Evolutionary conservation across 1,284 basidiomycete genomes (phyloP), one percentile per base, ranked within the genome.

Genomic region (Pseudozyma pruni): DNA sequence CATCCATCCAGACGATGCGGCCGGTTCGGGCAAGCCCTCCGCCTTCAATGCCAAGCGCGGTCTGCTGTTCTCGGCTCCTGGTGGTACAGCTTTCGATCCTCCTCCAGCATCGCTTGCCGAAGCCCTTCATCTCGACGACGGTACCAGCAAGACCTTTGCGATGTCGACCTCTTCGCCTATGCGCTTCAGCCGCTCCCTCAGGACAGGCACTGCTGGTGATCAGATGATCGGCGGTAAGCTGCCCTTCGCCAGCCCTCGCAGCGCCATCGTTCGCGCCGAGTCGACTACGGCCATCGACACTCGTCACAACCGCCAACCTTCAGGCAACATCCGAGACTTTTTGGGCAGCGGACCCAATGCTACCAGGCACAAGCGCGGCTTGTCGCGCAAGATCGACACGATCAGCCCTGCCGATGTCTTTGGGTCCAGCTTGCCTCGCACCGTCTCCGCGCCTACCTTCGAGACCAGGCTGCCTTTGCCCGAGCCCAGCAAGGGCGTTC

Each of bases 341-440:
- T 34, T 63, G 34, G 52, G 66, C 22, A 45, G 48, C 8, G 52
- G 45, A 16, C 13, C 42, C 23, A 49, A 33, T 25, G 54, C 17
- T 25, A 55, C 32, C 50, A 59, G 31, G 32, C 68, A 63, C 57
- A 64, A 56, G 45, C 68, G 68, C 13, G 55, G 50, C 4, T 33
- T 45, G 3, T 64, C 67, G 29, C 61, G 61, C 53, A 72, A 69
- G 51, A 41, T 57, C 38, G 78, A 79, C 33, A 81, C 79, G n/a
- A 76, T 81, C 49, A 75, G 78, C 46, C 79, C 79, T 7, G 75
- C 79, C 1, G 79, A 78, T 37, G 62, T 81, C 32, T 80, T 81
- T 40, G 75, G 76, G 20, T 72, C 68, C 29, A 57, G 57, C 44
- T 42, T 71, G 47, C 56, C 67, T 13, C 67, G 67, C 19, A 53